These are phyloP conservation scores for Trichoderma breve DNA, from an alignment of 2,329 filamentous ascomycete genomes.

Conservation along the genomic window DNA sequence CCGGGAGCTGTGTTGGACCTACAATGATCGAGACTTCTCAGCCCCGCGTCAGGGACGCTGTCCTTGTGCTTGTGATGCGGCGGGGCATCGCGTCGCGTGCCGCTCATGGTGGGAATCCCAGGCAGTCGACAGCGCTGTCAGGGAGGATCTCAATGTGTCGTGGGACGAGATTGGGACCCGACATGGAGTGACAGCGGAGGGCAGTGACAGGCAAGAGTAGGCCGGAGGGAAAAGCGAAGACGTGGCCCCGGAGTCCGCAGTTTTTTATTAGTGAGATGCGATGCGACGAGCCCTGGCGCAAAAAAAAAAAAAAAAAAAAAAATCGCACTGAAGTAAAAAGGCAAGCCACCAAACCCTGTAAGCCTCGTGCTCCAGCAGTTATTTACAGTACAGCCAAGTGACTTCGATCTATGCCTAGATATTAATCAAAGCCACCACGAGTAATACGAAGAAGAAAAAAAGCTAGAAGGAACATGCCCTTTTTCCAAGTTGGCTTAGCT, in stretches of 20 bases:
- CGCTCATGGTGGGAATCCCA: constrained; percentile 33
- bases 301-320: constrained; percentile 6
- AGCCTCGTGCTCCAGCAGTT: neutral
- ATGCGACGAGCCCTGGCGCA: constrained; percentile 12
- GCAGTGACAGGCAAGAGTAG: neutral
- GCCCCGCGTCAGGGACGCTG: constrained; percentile 63
- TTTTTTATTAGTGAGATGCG: constrained; percentile 10
- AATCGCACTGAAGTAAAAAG: neutral
- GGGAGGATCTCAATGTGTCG: constrained; percentile 19
- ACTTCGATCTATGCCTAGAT: neutral
- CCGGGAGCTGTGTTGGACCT: constrained; percentile 32
- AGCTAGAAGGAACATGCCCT: neutral
- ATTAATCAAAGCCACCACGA: neutral
- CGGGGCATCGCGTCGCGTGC: constrained; percentile 35
- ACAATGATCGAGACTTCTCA: constrained; percentile 80
- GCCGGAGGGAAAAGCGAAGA: neutral
- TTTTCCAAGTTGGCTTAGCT: neutral
- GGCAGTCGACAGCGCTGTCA: constrained; percentile 15
- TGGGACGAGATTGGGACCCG: constrained; percentile 18
- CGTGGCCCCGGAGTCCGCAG: constrained; percentile 7
- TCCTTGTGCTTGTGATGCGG: constrained; percentile 24
- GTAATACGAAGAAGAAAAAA: neutral
- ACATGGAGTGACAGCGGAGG: constrained; percentile 21
- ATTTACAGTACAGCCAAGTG: neutral
- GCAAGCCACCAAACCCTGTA: constrained; percentile 6